phyloP scores from a whole-genome alignment of 2,329 filamentous ascomycete species.

The Talaromyces sp. region DNA sequence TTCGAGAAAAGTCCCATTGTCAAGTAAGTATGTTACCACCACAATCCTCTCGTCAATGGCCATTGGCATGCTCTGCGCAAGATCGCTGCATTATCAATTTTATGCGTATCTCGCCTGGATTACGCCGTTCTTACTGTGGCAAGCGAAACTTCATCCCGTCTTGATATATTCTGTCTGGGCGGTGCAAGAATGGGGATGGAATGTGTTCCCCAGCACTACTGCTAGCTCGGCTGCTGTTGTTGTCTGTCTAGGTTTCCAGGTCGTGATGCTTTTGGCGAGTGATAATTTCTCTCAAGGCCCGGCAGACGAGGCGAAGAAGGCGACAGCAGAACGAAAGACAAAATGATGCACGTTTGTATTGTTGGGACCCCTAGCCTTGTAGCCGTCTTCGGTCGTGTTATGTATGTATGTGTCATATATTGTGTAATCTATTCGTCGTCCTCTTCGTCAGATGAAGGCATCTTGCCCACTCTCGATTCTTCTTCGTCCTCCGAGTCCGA shows the following conservation, averaged over 20 bases:
- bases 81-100: conserved; percentile 93
- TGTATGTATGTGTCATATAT: neutral
- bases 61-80: conserved; percentile 78
- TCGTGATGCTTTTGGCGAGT: conserved; percentile 57
- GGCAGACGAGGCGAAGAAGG: conserved; percentile 26
- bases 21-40: conserved; percentile 71
- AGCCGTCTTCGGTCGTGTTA: neutral
- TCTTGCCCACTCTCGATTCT: conserved; percentile 75
- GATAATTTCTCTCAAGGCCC: conserved; percentile 2
- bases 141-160: conserved; percentile 64
- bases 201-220: conserved; percentile 79
- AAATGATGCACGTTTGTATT: conserved; percentile 13
- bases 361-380: neutral
- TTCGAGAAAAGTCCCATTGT: conserved; percentile 57
- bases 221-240: conserved; percentile 67
- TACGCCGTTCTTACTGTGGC: conserved; percentile 83
- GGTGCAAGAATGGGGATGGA: conserved; percentile 89
- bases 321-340: conserved; percentile 20
- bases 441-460: conserved; percentile 79
- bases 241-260: conserved; percentile 63
- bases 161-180: conserved; percentile 68
- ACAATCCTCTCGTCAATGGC: conserved; percentile 72
- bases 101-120: conserved; percentile 89
- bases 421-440: conserved; percentile 50
- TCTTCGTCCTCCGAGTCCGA: conserved; percentile 74